phyloP scores from a whole-genome alignment of 2,329 filamentous ascomycete genomes.

The Nothophoma quercina region DNA sequence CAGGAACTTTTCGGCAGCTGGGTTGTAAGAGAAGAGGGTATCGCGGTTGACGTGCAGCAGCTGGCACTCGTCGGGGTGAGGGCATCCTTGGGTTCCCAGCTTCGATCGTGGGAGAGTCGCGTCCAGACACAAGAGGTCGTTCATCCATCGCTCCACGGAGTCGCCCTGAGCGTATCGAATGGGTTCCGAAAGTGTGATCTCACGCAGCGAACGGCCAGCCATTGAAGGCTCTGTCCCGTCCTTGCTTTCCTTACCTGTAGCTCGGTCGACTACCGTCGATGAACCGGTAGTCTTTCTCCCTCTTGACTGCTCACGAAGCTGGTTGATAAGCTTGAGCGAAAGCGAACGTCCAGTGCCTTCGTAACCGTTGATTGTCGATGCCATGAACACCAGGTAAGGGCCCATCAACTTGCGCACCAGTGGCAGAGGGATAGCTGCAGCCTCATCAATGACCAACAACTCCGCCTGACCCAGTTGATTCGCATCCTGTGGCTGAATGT shows the following conservation, averaged over 20 bases:
- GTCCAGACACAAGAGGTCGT: slow-evolving; percentile 90
- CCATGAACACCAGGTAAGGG: slow-evolving; percentile 98
- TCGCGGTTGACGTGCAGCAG: slow-evolving; percentile 94
- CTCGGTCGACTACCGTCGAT: slow-evolving; percentile 75
- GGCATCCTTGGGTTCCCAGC: slow-evolving; percentile 76
- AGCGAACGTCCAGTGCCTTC: slow-evolving; percentile 95
- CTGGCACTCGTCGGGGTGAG: slow-evolving; percentile 90
- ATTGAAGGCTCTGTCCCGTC: slow-evolving; percentile 44
- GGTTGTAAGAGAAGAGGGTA: slow-evolving; percentile 97
- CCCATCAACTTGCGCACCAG: slow-evolving; percentile 94
- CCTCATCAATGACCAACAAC: slow-evolving; percentile 94
- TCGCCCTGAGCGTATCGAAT: slow-evolving; percentile 95
- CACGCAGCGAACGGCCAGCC: slow-evolving; percentile 79
- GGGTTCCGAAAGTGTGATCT: slow-evolving; percentile 91
- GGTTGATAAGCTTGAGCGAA: slow-evolving; percentile 95
- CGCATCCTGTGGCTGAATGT: slow-evolving; percentile 95
- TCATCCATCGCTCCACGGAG: slow-evolving; percentile 94
- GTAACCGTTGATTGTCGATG: slow-evolving; percentile 98
- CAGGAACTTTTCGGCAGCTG: slow-evolving; percentile 94
- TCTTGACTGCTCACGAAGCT: slow-evolving; percentile 90
- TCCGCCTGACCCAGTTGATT: slow-evolving; percentile 96
- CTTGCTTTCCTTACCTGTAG: slow-evolving; percentile 72
- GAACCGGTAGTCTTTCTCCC: slow-evolving; percentile 63
- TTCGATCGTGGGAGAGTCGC: slow-evolving; percentile 84
- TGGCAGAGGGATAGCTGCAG: slow-evolving; percentile 92